Evolutionary conservation across 2,329 filamentous ascomycete genomes (phyloP), one percentile per base, ranked within the genome.

Genomic region (Pleomassaria siparia): DNA sequence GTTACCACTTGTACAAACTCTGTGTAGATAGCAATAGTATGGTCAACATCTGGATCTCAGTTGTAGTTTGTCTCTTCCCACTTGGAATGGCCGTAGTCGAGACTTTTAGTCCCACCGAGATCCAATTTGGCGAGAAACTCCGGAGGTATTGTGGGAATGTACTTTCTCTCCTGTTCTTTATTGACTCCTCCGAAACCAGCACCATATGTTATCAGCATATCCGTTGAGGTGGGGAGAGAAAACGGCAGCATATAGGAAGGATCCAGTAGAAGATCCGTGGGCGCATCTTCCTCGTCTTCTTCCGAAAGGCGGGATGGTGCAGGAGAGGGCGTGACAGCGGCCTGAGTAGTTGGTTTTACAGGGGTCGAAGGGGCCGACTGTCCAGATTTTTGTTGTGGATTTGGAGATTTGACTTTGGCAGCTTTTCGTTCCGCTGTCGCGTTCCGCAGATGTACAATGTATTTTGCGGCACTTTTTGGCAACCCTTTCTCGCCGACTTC

Each of bases 151-250:
- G 89, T 95, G 2, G 94, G 94, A 37, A 96, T 95, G 69, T 99
- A 99, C 73, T 96, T 96, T 56, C 90, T 81, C 71, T 95, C 94
- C 47, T 91, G 81, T 72, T 97, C 94, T 53, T 88, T 82, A 73
- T 99, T 96, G 39, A 94, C 77, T 0, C 94, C 94, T 4, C 94
- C 94, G 63, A 97, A 94, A 0, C 94, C 94, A 11, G 94, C 91
- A 0, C 94, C 94, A 63, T 95, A 99, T 56, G 86, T 92, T 40
- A 99, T 84, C 40, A 97, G 80, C 94, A 99, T 99, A 70, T 99
- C 94, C 21, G 91, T 97, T 47, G 90, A 94, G 1, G 92, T 96
- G 1, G 94, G 94, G 22, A 99, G 77, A n/a, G 88, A 87, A 68
- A 99, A 99, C 0, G 94, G 94, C 21, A 99, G 80, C 81, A 96